Evolutionary conservation across 2,329 filamentous ascomycete genomes (phyloP).

Genomic region (Xylariaceae sp.): DNA sequence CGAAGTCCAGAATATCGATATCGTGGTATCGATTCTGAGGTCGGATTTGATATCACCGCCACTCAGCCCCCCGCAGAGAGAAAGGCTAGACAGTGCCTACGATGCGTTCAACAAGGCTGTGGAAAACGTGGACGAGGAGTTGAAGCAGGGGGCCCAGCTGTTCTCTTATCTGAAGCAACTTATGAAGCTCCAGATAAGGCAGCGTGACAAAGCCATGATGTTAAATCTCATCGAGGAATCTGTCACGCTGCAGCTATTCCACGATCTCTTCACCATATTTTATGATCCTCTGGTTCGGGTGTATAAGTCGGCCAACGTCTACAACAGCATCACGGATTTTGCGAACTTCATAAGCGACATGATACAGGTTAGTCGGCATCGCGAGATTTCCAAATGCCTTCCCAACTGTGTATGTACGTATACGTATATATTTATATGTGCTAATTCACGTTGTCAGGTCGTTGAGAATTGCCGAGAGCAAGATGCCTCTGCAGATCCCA

Average conservation of each 20-base stretch:
- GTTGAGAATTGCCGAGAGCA: conserved; percentile 61
- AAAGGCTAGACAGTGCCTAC: conserved; percentile 85
- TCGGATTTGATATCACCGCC: conserved; percentile 71
- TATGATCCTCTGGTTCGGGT: conserved; percentile 96
- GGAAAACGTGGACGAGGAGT: conserved; percentile 81
- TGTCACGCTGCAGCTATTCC: conserved; percentile 92
- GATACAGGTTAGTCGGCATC: conserved; percentile 71
- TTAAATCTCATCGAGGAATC: conserved; percentile 90
- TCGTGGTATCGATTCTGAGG: conserved; percentile 78
- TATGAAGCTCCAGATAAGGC: conserved; percentile 82
- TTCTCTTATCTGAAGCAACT: conserved; percentile 95
- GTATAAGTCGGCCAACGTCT: conserved; percentile 98
- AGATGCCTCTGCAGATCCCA: conserved; percentile 90
- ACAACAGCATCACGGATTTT: conserved; percentile 96
- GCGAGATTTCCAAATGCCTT: too few relatives aligned
- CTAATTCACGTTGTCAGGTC: conserved; percentile 37
- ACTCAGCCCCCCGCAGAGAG: conserved; percentile 69
- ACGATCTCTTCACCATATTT: conserved; percentile 96
- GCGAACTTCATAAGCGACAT: conserved; percentile 88
- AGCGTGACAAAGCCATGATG: conserved; percentile 98
- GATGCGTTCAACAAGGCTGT: conserved; percentile 94
- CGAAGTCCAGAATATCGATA: conserved; percentile 65
- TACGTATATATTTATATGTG: too few relatives aligned
- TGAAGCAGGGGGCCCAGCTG: conserved; percentile 82
- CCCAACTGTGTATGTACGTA: too few relatives aligned